These are phyloP conservation scores for Yamadazyma endophytica DNA, from an alignment of 805 yeast genomes.

Conservation along the genomic window DNA sequence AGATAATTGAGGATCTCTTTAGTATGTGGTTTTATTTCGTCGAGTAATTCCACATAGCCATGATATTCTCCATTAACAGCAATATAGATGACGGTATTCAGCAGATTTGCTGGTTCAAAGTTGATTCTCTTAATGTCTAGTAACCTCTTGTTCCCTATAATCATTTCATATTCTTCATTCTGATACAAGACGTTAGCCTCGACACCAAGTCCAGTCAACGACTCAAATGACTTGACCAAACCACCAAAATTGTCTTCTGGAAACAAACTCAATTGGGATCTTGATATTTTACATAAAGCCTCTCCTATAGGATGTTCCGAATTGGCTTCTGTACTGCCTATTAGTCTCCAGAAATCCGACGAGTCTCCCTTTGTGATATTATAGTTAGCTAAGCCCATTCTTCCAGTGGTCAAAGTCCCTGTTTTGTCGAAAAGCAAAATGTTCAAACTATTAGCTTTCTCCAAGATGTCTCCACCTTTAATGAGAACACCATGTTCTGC, in stretches of 20 bases:
- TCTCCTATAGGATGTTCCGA: slow-evolving; percentile 89
- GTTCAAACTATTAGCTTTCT: slow-evolving; percentile 60
- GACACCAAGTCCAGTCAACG: slow-evolving; percentile 45
- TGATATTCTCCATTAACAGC: slow-evolving; percentile 52
- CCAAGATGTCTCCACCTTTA: slow-evolving; percentile 90
- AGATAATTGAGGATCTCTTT: slow-evolving; percentile 55
- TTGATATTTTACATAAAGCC: slow-evolving; percentile 51
- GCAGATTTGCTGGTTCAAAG: slow-evolving; percentile 12
- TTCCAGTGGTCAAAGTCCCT: slow-evolving; percentile 88
- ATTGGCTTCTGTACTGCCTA: slow-evolving; percentile 57
- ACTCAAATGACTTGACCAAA: slow-evolving; percentile 29
- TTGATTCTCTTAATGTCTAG: slow-evolving; percentile 11
- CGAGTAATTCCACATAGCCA: slow-evolving; percentile 68
- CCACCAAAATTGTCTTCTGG: slow-evolving; percentile 29
- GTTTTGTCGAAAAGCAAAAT: slow-evolving; percentile 88
- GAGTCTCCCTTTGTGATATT: not conserved
- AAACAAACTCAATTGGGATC: slow-evolving; percentile 20
- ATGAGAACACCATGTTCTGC: slow-evolving; percentile 85
- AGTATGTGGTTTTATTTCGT: slow-evolving; percentile 65
- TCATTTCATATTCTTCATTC: slow-evolving; percentile 24
- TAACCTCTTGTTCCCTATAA: slow-evolving; percentile 47
- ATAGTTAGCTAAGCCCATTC: slow-evolving; percentile 46
- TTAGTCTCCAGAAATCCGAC: slow-evolving; percentile 45
- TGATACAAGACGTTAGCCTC: slow-evolving; percentile 23
- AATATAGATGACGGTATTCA: slow-evolving; percentile 51